Conservation (phyloP, 768 basidiomycete species). For the Tricholomella constricta region DNA sequence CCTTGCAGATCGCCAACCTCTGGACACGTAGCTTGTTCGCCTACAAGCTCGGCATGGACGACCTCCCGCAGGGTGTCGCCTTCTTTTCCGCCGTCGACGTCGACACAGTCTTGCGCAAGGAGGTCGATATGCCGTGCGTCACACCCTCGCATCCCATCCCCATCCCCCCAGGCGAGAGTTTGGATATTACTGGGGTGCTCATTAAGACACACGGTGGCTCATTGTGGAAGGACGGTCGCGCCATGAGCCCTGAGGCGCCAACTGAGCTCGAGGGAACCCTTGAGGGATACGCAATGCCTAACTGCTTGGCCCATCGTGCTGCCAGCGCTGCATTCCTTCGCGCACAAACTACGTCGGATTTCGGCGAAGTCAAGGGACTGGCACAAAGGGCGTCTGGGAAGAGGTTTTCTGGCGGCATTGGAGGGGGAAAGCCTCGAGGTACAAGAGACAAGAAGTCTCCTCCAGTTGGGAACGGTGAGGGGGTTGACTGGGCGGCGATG, state of each 20-base stretch:
- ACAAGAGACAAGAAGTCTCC: constrained; percentile 25
- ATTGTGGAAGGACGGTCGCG: constrained; percentile 56
- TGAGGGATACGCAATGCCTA: constrained; percentile 53
- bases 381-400: constrained; percentile 54
- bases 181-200: constrained; percentile 70
- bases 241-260: constrained; percentile 44
- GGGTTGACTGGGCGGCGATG: constrained; percentile 44
- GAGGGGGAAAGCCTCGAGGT: constrained; percentile 20
- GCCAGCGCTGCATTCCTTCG: constrained; percentile 64
- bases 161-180: constrained; percentile 85
- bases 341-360: constrained; percentile 75
- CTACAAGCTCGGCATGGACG: constrained; percentile 92
- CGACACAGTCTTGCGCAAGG: constrained; percentile 89
- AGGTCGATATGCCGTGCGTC: constrained; percentile 93
- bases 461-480: constrained; percentile 43
- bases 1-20: constrained; percentile 91
- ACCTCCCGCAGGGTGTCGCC: constrained; percentile 92
- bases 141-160: constrained; percentile 88
- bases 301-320: constrained; percentile 70
- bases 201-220: constrained; percentile 71
- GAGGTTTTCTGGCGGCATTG: constrained; percentile 36
- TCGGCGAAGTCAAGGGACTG: constrained; percentile 69
- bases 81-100: constrained; percentile 98
- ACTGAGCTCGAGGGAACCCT: constrained; percentile 32
- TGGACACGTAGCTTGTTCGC: constrained; percentile 95